Evolutionary conservation across 441 rosid species (phyloP), one percentile per base, ranked within the genome.

Genomic region (Populus hybrid): DNA sequence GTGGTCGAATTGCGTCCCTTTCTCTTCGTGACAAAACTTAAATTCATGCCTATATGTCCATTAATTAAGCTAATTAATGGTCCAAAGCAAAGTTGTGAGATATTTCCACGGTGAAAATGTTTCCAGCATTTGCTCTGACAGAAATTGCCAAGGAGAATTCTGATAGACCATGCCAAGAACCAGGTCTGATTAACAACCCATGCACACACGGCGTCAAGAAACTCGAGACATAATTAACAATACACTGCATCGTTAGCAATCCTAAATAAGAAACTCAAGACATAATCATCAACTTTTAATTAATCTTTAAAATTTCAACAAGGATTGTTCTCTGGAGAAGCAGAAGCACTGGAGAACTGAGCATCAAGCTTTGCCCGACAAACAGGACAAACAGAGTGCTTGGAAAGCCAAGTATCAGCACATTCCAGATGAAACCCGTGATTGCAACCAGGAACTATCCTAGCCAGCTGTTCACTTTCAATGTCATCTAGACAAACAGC

Each of bases 401-500:
- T 81, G 0, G 87, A 86, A 12, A 94, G 91, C 98, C 98, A 94
- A 71, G 92, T 77, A 74, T 94, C 97, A 6, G 89, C 92, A 73
- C 98, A 92, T 46, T 89, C 72, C 67, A 86, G 79, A 76, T 94
- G 98, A 72, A 92, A 94, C 18, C 98, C 94, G 70, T 94, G 96
- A 78, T 89, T 92, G 74, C 98, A 92, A 30, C 93, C 92, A n/a
- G 98, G 98, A 70, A 94, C 87, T 72, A 91, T 9, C 32, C 96
- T 82, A 6, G 87, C 92, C 40, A 82, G 77, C 69, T 92, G 87
- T 35, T 88, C 89, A 7, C 32, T 76, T 59, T 84, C 94, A 26
- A 94, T 86, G 77, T 92, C 90, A 46, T 94, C 96, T 19, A 94
- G 89, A 61, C 98, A 94, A 21, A 94, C 90, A 3, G 96, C 90